Evolutionary conservation across 495 filamentous ascomycete species (phyloP).

Genomic region (Penicillium simplicissimum): DNA sequence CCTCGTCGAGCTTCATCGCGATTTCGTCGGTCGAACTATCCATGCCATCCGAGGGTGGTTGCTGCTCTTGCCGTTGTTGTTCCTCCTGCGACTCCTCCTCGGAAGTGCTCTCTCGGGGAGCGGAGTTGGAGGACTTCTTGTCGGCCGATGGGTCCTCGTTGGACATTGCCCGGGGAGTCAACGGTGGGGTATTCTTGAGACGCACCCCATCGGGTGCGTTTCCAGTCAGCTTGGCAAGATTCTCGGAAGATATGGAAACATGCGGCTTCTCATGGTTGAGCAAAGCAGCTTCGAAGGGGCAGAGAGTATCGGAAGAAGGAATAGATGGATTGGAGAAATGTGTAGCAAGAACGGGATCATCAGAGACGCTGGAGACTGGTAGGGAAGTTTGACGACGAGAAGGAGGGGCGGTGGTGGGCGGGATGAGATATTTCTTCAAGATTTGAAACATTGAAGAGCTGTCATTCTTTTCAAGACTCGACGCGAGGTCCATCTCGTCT

Average conservation of each 20-base stretch:
- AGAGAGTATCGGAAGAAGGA: slow-evolving; percentile 56
- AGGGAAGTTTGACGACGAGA: slow-evolving; percentile 54
- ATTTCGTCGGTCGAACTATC: slow-evolving; percentile 42
- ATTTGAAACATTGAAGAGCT: slow-evolving; percentile 43
- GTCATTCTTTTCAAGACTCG: slow-evolving; percentile 37
- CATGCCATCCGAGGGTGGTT: slow-evolving; percentile 26
- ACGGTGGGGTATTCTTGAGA: slow-evolving; percentile 85
- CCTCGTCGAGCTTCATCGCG: slow-evolving; percentile 47
- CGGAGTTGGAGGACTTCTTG: slow-evolving; percentile 34
- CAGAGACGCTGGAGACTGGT: slow-evolving; percentile 66
- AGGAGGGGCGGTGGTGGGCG: slow-evolving; percentile 31
- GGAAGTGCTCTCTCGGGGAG: slow-evolving; percentile 28
- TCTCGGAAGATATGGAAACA: slow-evolving; percentile 60
- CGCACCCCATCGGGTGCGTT: slow-evolving; percentile 58
- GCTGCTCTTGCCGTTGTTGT: slow-evolving; percentile 18
- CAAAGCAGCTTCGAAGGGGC: slow-evolving; percentile 54
- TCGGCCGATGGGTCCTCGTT: slow-evolving; percentile 52
- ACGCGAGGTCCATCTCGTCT: slow-evolving; percentile 40
- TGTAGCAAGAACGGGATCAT: slow-evolving; percentile 66
- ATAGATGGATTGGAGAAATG: slow-evolving; percentile 76
- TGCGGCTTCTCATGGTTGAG: slow-evolving; percentile 52
- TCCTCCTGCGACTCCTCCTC: slow-evolving; percentile 28
- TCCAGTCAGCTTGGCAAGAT: slow-evolving; percentile 86
- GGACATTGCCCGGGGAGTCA: slow-evolving; percentile 83
- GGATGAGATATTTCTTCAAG: slow-evolving; percentile 46